phyloP scores from a whole-genome alignment of 495 filamentous ascomycete species.

The Penicillium ucsense region DNA sequence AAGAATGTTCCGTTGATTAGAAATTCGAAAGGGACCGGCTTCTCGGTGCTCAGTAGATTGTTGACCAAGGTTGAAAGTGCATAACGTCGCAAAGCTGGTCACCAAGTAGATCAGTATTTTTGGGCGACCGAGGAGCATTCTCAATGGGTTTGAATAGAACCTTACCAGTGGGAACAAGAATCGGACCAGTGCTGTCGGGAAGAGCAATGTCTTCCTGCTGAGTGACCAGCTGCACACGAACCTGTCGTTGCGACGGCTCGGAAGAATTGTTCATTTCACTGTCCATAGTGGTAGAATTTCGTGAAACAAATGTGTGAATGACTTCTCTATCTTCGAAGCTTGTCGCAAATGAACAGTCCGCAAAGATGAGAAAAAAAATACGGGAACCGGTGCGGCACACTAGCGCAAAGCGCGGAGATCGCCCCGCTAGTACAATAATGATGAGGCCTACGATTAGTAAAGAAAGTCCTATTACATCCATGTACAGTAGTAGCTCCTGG shows the following conservation, averaged over 20 bases:
- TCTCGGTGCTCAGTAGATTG: slow-evolving; percentile 67
- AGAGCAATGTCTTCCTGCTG: slow-evolving; percentile 50
- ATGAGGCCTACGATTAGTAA: background rate
- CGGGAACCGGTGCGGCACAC: slow-evolving; percentile 36
- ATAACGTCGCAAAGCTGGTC: slow-evolving; percentile 70
- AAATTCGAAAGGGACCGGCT: slow-evolving; percentile 90
- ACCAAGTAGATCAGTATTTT: slow-evolving; percentile 5
- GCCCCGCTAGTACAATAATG: slow-evolving; percentile 12
- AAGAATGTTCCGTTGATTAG: slow-evolving; percentile 86
- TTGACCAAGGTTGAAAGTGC: slow-evolving; percentile 89
- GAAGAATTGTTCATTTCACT: slow-evolving; percentile 15
- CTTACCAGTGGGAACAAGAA: slow-evolving; percentile 57
- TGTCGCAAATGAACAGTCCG: slow-evolving; percentile 23
- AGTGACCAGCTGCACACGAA: slow-evolving; percentile 52
- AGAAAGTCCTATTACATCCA: too few relatives aligned
- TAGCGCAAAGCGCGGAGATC: slow-evolving; percentile 34
- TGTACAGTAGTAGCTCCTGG: too few relatives aligned
- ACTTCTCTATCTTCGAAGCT: slow-evolving; percentile 13
- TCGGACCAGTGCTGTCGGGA: slow-evolving; percentile 50
- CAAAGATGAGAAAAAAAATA: slow-evolving; percentile 35
- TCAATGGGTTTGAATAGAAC: slow-evolving; percentile 6
- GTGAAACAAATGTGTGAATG: slow-evolving; percentile 4
- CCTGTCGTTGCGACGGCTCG: slow-evolving; percentile 38
- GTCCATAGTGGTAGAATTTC: slow-evolving; percentile 21
- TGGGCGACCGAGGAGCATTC: background rate